A percentile compares a stretch with the other conserved stretches of the same genome.
Evolutionary conservation across 495 filamentous ascomycete species (phyloP).

Genomic region (Trichocladium uniseriatum): DNA sequence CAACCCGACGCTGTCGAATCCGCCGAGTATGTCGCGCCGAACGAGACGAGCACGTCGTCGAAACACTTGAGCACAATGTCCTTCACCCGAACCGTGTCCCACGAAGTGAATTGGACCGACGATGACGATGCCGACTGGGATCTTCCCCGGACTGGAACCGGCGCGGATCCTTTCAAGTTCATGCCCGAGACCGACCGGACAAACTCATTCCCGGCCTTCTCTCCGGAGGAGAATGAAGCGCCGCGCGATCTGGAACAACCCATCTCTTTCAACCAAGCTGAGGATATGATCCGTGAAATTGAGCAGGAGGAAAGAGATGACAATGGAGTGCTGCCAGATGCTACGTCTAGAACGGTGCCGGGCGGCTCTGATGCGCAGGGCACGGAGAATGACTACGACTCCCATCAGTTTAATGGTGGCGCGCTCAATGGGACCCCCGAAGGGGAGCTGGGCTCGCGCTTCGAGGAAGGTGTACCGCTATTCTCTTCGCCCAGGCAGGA

Average conservation of each 20-base stretch:
- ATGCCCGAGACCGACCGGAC: conserved; percentile 45
- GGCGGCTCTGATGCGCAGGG: conserved; percentile 20
- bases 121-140: conserved; percentile 46
- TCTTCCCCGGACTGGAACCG: conserved; percentile 29
- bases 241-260: conserved; percentile 19
- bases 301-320: conserved; percentile 27
- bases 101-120: conserved; percentile 46
- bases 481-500: conserved; percentile 26
- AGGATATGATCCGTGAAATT: conserved; percentile 19
- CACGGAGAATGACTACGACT: not conserved
- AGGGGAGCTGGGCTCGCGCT: conserved; percentile 40
- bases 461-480: conserved; percentile 52
- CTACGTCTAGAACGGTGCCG: conserved; percentile 18
- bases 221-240: conserved; percentile 24
- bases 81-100: conserved; percentile 43
- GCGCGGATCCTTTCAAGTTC: conserved; percentile 47
- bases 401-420: conserved; percentile 28
- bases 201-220: conserved; percentile 56
- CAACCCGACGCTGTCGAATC: conserved; percentile 12
- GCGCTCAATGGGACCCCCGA: conserved; percentile 30
- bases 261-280: conserved; percentile 11
- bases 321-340: conserved; percentile 10
- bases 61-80: conserved; percentile 45
- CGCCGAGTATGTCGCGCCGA: conserved; percentile 8
- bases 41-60: conserved; percentile 21